These are phyloP conservation scores for Fusarium fracticaudum DNA, from an alignment of 2,329 filamentous ascomycete species.

Conservation along the genomic window DNA sequence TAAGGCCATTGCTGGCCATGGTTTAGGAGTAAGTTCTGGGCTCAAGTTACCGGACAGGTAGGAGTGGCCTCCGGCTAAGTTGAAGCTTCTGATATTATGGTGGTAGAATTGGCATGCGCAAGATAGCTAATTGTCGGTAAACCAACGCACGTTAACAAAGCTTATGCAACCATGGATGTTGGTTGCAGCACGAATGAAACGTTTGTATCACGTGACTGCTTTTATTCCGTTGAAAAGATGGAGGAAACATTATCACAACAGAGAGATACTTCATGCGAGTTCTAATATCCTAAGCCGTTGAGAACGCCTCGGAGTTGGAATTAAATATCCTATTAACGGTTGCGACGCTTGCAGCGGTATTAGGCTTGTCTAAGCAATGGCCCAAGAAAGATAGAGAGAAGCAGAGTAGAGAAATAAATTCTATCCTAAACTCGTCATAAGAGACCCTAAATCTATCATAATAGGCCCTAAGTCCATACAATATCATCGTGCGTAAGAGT, in stretches of 20 bases:
- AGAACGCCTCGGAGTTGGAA: accelerated
- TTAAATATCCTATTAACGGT: neutral
- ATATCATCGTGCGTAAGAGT: neutral
- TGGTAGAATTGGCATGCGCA: neutral
- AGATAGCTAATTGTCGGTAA: neutral
- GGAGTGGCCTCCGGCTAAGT: neutral
- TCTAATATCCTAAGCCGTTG: neutral
- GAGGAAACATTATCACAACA: neutral
- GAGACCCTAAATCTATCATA: neutral
- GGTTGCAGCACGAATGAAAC: neutral
- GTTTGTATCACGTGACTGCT: neutral
- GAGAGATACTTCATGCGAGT: neutral
- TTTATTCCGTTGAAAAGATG: neutral
- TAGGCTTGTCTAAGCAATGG: neutral
- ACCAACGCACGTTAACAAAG: neutral
- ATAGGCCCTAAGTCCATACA: neutral
- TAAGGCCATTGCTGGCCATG: neutral
- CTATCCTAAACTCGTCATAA: neutral
- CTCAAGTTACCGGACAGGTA: too few species aligned
- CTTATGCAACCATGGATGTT: neutral
- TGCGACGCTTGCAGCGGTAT: too few species aligned
- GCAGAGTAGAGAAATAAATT: neutral
- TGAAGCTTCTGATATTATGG: too few species aligned
- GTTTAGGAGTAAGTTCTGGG: neutral
- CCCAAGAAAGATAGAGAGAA: neutral